These are phyloP conservation scores for Roridomyces roridus DNA, from an alignment of 768 basidiomycete species.

Conservation along the genomic window DNA sequence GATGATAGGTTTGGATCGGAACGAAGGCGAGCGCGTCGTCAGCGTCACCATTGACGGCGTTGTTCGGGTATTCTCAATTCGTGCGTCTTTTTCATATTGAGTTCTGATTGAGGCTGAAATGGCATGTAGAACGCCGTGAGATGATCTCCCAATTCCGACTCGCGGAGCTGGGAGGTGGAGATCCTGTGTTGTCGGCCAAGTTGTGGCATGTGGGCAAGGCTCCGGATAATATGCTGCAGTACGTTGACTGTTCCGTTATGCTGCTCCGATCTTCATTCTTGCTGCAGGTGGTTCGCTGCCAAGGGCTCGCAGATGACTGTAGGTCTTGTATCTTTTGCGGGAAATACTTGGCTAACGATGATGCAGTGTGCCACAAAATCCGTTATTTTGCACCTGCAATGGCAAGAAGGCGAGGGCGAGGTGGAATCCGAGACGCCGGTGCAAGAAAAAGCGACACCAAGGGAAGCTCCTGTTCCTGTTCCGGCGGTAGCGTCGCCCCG, in stretches of 20 bases:
- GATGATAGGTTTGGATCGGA: slow-evolving; percentile 9
- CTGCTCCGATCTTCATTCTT: not conserved
- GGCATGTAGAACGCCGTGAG: slow-evolving; percentile 68
- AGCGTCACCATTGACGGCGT: slow-evolving; percentile 92
- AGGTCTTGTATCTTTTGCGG: too few species aligned
- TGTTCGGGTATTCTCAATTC: slow-evolving; percentile 89
- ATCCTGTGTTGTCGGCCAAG: slow-evolving; percentile 70
- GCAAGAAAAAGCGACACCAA: not conserved
- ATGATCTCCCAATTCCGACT: slow-evolving; percentile 95
- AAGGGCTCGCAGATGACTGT: slow-evolving; percentile 92
- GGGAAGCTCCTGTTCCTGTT: not conserved
- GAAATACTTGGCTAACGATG: too few species aligned
- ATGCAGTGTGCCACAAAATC: slow-evolving; percentile 89
- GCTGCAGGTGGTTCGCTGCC: slow-evolving; percentile 81
- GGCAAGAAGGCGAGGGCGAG: slow-evolving; percentile 69
- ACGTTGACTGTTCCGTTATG: slow-evolving; percentile 29
- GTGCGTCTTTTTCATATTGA: slow-evolving; percentile 59
- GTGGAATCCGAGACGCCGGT: not conserved
- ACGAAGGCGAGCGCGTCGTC: slow-evolving; percentile 84
- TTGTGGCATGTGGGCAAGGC: slow-evolving; percentile 81
- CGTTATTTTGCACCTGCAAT: slow-evolving; percentile 83
- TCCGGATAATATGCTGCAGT: slow-evolving; percentile 89
- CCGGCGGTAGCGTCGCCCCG: slow-evolving; percentile 16
- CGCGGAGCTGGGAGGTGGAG: slow-evolving; percentile 72
- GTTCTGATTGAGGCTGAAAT: not conserved